Evolutionary conservation across 192 early-diverging fungal species (phyloP), one percentile per base, ranked within the genome.

Genomic region (Dissophora ornata): DNA sequence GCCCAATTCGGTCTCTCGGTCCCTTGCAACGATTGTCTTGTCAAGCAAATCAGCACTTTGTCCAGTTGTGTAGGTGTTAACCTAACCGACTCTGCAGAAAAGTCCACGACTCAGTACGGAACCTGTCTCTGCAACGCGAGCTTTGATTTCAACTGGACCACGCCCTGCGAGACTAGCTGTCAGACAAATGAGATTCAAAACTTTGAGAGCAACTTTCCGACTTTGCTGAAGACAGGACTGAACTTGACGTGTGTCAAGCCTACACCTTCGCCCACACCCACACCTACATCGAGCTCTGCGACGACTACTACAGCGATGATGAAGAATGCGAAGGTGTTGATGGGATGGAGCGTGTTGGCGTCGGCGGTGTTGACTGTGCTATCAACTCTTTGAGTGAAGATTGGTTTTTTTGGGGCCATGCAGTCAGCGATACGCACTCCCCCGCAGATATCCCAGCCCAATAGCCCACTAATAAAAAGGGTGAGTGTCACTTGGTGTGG

Each of bases 191-290:
- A 75, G 16, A 36, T 75, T 21, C 19, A 41, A 1, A 42, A 58
- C 42, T 75, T 75, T 33, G 34, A 59, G 57, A 30, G 26, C 28
- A 56, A 65, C 10, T 74, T 36, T 29, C 13, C 49, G 16, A 48
- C 16, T 5, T 29, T 60, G 18, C 26, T 75, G 21, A 47, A 46
- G 36, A 55, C 62, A 16, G 55, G 46, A 58, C 36, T 73, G 33
- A 75, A 75, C 36, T 19, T 67, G 48, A 67, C 50, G 13, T 75
- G 71, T 30, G 34, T 75, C 63, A 65, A 67, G 26, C 71, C 71
- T 0, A 75, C 71, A 29, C 69, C 69, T 4, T 50, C 62, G 4
- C 47, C 70, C 1, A 51, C 52, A 3, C 60, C 69, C 6, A 32
- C 58, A 18, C 52, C 69, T 5, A 32, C 58, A 18, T 42, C 69